Evolutionary conservation across 1,284 basidiomycete genomes (phyloP).

Genomic region (Ganoderma lingzhi): DNA sequence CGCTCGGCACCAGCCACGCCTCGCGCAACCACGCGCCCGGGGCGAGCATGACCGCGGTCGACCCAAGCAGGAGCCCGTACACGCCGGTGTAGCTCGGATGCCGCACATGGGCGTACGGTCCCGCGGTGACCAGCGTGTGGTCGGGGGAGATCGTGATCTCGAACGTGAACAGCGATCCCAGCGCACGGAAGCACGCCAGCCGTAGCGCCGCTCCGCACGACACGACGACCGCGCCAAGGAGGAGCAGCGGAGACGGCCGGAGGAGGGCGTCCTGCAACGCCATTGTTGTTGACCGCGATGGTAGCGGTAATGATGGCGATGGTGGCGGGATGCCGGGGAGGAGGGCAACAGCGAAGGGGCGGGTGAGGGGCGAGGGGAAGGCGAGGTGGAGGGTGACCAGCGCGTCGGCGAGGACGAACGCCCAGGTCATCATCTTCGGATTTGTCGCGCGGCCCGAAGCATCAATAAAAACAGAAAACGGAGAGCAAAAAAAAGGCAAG

Average conservation of each 20-base stretch:
- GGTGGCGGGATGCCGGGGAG: constrained; percentile 20
- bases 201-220: constrained; percentile 34
- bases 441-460: constrained; percentile 6
- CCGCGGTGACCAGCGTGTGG: constrained; percentile 39
- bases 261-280: constrained; percentile 11
- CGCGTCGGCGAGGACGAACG: constrained; percentile 36
- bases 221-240: constrained; percentile 31
- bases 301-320: neutral
- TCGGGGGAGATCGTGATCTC: constrained; percentile 39
- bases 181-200: constrained; percentile 38
- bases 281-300: constrained; percentile 2
- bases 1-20: constrained; percentile 30
- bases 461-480: neutral
- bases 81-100: constrained; percentile 44
- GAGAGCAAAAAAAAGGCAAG: constrained; percentile 1
- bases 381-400: constrained; percentile 34
- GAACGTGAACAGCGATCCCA: constrained; percentile 42
- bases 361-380: constrained; percentile 31
- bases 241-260: constrained; percentile 29
- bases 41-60: constrained; percentile 34
- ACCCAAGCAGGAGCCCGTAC: constrained; percentile 39
- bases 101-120: constrained; percentile 41
- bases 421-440: constrained; percentile 39
- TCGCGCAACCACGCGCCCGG: constrained; percentile 39
- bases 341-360: constrained; percentile 22